phyloP scores from a whole-genome alignment of 1,139 yeast species.

The Candida pseudoviswanathii region DNA sequence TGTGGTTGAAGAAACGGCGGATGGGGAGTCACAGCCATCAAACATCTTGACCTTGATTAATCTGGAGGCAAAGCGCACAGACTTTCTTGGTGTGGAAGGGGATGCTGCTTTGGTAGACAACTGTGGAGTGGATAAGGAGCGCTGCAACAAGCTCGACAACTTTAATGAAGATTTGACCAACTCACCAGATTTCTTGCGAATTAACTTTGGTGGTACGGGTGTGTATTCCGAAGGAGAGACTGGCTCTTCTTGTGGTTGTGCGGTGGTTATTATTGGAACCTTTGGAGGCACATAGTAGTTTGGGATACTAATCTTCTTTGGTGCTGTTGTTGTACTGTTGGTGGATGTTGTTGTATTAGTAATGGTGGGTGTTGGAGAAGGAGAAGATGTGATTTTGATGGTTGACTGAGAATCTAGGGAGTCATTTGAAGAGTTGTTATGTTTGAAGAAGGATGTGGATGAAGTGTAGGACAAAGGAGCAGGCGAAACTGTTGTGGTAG shows the following conservation, averaged over 20 bases:
- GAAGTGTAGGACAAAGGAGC: slow-evolving; percentile 9
- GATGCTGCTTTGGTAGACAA: slow-evolving; percentile 15
- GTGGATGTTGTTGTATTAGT: slow-evolving; percentile 5
- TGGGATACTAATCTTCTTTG: slow-evolving; percentile 14
- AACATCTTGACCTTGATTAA: slow-evolving; percentile 43
- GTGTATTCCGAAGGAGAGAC: slow-evolving; percentile 4
- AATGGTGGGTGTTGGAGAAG: slow-evolving; percentile 9
- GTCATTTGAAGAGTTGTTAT: slow-evolving; percentile 13
- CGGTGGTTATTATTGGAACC: slow-evolving; percentile 1
- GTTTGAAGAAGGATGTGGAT: slow-evolving; percentile 7
- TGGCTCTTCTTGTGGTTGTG: slow-evolving; percentile 5
- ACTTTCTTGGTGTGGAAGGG: slow-evolving; percentile 22
- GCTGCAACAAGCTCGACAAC: slow-evolving; percentile 25
- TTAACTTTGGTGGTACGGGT: slow-evolving; percentile 16
- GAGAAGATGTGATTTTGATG: slow-evolving; percentile 10
- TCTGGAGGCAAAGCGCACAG: slow-evolving; percentile 41
- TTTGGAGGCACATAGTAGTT: slow-evolving; percentile 18
- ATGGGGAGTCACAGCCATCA: slow-evolving; percentile 45
- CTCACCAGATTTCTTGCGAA: slow-evolving; percentile 43
- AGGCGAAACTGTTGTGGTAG: slow-evolving; percentile 6
- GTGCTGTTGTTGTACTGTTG: slow-evolving; percentile 1
- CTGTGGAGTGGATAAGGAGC: slow-evolving; percentile 31
- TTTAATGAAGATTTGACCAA: slow-evolving; percentile 43
- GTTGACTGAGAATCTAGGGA: slow-evolving; percentile 17
- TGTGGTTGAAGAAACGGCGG: slow-evolving; percentile 35